Base-by-base conservation (phyloP, 2,329 filamentous ascomycete species). In the Aotearoamyces nothofagi region DNA sequence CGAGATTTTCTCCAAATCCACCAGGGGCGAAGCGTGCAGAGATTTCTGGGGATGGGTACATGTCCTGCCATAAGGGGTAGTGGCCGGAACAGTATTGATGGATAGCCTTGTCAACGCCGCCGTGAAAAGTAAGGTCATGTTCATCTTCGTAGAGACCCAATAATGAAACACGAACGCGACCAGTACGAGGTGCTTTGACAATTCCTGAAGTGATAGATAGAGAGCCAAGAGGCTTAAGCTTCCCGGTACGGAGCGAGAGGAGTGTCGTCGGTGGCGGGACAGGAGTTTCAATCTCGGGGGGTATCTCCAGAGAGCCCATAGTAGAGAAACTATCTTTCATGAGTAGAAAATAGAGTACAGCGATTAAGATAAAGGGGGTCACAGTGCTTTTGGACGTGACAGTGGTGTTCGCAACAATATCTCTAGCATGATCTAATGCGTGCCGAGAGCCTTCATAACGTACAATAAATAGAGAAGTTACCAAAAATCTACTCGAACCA, bases 1-100 rank as follows among this genome's bases (percentile, higher is more conserved):
- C 67, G 3, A 77, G 52, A 39, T 77, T 77, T 50, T 77, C 71
- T 5, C 71, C 71, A 34, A 76, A 77, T 0, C 58, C 68, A 2
- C 71, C 71, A 0, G 61, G 58, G 4, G 53, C 49, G 39, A 76
- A 74, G 2, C 57, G 52, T 4, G 58, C 51, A 1, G 60, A 56
- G 1, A 59, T 60, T 0, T 54, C 45, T 0, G 69, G 69, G 26
- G 65, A 57, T 22, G 69, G 63, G n/a, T 20, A 20, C 19, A 20
- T 7, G 3, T 46, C 36, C 17, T 50, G 53, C 70, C 71, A 76
- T 6, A 49, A 39, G 0, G 52, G 38, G 40, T 77, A 78, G 43
- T 77, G 70, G 0, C 57, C 50, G 5, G 60, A 60, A 45, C 68
- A 72, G 40, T 76, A 72, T 60, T 51, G 44, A 15, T 15, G 24